Evolutionary conservation across 1,284 basidiomycete species (phyloP).

Genomic region (Anthracocystis setariae): DNA sequence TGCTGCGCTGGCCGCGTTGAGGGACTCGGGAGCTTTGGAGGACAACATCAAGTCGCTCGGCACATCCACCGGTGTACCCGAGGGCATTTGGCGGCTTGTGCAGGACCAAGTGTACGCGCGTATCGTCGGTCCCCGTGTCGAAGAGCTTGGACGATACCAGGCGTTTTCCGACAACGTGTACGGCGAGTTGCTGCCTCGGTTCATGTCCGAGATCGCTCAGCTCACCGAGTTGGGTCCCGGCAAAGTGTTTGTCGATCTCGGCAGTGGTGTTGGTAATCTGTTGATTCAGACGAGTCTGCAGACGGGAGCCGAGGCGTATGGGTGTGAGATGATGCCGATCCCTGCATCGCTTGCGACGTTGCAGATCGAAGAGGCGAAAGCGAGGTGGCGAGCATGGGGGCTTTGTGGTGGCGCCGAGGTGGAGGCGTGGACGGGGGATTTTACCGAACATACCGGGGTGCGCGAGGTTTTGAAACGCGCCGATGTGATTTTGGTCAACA

Average conservation of each 20-base stretch:
- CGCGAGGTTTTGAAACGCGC: slow-evolving; percentile 68
- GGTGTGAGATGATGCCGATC: slow-evolving; percentile 71
- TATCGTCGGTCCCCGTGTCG: slow-evolving; percentile 71
- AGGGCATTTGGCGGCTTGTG: slow-evolving; percentile 70
- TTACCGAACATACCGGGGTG: slow-evolving; percentile 68
- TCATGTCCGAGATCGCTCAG: slow-evolving; percentile 68
- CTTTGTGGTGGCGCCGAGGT: slow-evolving; percentile 68
- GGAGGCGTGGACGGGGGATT: slow-evolving; percentile 71
- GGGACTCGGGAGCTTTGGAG: slow-evolving; percentile 64
- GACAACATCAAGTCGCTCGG: slow-evolving; percentile 61
- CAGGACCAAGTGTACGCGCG: slow-evolving; percentile 72
- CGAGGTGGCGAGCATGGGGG: slow-evolving; percentile 71
- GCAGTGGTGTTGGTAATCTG: slow-evolving; percentile 73
- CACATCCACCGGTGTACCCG: slow-evolving; percentile 57
- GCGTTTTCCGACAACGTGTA: slow-evolving; percentile 69
- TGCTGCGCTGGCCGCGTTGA: slow-evolving; percentile 68
- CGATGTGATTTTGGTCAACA: slow-evolving; percentile 73
- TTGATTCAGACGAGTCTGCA: slow-evolving; percentile 72
- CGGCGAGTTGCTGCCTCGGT: slow-evolving; percentile 69
- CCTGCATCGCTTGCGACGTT: slow-evolving; percentile 70
- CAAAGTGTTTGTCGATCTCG: slow-evolving; percentile 71
- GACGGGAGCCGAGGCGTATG: slow-evolving; percentile 70
- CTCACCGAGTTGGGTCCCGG: slow-evolving; percentile 64
- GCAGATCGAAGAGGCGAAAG: slow-evolving; percentile 70
- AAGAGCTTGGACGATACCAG: slow-evolving; percentile 70